Base-by-base conservation (phyloP, 139 green algal genomes). In the Chlamydomonas sphaeroides region DNA sequence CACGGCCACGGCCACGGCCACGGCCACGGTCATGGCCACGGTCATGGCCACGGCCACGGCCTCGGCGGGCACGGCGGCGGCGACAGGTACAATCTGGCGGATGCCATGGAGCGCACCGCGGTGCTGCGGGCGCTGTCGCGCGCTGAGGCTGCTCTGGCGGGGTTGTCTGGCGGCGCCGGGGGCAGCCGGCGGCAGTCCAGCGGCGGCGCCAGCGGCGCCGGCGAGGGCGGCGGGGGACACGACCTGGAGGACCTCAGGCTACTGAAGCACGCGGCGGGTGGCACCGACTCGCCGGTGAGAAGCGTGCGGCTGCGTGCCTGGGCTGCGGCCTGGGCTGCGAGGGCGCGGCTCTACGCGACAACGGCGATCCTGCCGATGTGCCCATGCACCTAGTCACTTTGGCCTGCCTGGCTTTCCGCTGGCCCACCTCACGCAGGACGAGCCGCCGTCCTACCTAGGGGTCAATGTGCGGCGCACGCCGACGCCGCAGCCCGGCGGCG, bases 171-270 rank as follows among this genome's bases (percentile, higher is more conserved):
- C n/a, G n/a, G n/a, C n/a, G n/a, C n/a, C n/a, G n/a, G n/a, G n/a
- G n/a, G n/a, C n/a, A n/a, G n/a, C n/a, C n/a, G n/a, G n/a, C n/a
- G n/a, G n/a, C n/a, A n/a, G n/a, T n/a, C n/a, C n/a, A n/a, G n/a
- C n/a, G n/a, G n/a, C n/a, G n/a, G n/a, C n/a, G n/a, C 61, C 48
- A 32, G 65, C 26, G 32, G 7, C 3, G 15, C 17, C 1, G 48
- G 39, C n/a, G 77, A 32, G 28, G 42, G 20, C 33, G 65, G 65
- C 5, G 35, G 17, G 21, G 48, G 14, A 17, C 61, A 45, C 48
- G 62, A 70, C 35, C 49, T 75, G 49, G 65, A 84, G 77, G 77
- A 84, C 65, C 65, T 84, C 33, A 20, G 49, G 65, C 26, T 32
- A 49, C 77, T 84, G 3, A 84, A 84, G 65, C 35, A 76, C 35